These are phyloP conservation scores for Fusarium pilosicola DNA, from an alignment of 2,329 filamentous ascomycete species.

Conservation along the genomic window DNA sequence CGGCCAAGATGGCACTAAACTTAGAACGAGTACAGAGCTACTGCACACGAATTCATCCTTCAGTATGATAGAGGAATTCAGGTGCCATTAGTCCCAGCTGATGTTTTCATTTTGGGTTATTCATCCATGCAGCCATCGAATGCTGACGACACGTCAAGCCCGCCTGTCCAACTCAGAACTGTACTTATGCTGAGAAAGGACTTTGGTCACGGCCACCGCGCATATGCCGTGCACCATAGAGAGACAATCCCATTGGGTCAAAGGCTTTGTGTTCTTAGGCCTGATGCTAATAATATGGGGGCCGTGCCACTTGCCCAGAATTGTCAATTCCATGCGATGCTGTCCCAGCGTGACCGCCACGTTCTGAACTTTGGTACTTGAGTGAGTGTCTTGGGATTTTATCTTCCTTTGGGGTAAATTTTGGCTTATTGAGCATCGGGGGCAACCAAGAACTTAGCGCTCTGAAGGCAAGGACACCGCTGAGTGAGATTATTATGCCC, in stretches of 20 bases:
- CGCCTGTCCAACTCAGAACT: background rate
- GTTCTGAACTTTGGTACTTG: background rate
- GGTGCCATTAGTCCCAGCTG: background rate
- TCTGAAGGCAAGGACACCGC: background rate
- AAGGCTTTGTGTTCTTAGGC: background rate
- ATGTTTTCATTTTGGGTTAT: background rate
- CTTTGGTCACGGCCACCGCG: conserved; percentile 5
- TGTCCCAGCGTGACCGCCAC: too few species aligned
- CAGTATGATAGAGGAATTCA: too few species aligned
- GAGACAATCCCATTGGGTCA: background rate
- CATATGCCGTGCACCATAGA: background rate
- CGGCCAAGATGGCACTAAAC: background rate
- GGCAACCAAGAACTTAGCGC: background rate
- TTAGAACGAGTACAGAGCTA: background rate
- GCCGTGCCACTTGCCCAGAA: background rate
- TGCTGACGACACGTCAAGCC: background rate
- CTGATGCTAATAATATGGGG: background rate
- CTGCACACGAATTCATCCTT: background rate
- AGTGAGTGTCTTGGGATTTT: background rate
- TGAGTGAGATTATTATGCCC: conserved; percentile 17
- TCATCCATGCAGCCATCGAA: background rate
- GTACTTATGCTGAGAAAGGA: conserved; percentile 2
- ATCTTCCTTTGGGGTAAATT: fast-evolving
- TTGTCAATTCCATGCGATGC: background rate
- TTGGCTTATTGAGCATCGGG: background rate